Conservation (phyloP, 2,329 filamentous ascomycete genomes). For the Alternaria angustiovoidea region DNA sequence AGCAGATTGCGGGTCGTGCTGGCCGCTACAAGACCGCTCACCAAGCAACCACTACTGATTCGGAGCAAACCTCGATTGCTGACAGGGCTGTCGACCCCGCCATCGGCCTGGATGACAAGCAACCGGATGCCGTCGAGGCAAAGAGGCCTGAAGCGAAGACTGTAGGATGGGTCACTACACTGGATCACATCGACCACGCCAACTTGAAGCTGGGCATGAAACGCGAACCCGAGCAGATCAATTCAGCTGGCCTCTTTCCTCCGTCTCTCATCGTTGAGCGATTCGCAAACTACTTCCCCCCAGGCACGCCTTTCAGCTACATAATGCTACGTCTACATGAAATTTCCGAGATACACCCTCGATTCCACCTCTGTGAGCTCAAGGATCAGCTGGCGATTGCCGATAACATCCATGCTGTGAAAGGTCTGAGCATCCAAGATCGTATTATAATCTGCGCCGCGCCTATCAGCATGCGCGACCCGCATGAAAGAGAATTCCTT, state of each 20-base stretch:
- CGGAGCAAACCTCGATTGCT: slow-evolving; percentile 12
- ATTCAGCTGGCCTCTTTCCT: slow-evolving; percentile 76
- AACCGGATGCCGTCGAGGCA: slow-evolving; percentile 1
- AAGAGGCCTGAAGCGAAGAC: slow-evolving; percentile 27
- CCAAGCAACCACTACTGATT: slow-evolving; percentile 55
- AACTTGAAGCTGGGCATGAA: slow-evolving; percentile 70
- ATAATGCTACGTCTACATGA: slow-evolving; percentile 79
- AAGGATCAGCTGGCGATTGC: slow-evolving; percentile 71
- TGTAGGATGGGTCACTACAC: slow-evolving; percentile 80
- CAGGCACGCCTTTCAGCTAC: slow-evolving; percentile 81
- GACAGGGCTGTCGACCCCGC: slow-evolving; percentile 16
- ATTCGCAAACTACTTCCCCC: slow-evolving; percentile 83
- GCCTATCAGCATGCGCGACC: slow-evolving; percentile 68
- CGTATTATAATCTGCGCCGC: slow-evolving; percentile 78
- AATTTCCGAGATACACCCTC: slow-evolving; percentile 67
- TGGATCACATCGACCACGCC: slow-evolving; percentile 74
- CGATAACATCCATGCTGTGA: slow-evolving; percentile 75
- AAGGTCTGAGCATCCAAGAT: slow-evolving; percentile 73
- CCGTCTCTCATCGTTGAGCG: slow-evolving; percentile 74
- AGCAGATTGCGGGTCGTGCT: slow-evolving; percentile 93
- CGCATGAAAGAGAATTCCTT: slow-evolving; percentile 59
- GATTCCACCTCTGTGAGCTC: slow-evolving; percentile 75
- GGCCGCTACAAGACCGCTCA: slow-evolving; percentile 82
- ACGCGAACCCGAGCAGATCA: slow-evolving; percentile 70
- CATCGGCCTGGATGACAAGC: slow-evolving; percentile 32